Base-by-base conservation (phyloP, 139 green algal species). In the Trebouxia sp. region DNA sequence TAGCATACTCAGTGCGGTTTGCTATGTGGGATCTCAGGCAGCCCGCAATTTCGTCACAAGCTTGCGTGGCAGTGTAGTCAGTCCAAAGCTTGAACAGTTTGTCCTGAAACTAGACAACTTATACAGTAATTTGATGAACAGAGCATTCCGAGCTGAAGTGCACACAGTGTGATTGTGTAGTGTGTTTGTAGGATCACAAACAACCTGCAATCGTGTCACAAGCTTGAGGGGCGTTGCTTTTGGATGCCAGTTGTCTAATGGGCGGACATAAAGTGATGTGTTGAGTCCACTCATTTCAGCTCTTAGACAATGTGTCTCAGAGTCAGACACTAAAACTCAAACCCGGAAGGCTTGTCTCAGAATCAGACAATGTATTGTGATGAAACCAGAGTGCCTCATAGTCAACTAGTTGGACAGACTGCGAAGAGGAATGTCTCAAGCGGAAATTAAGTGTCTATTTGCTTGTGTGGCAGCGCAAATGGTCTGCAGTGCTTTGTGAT, bases 381-480 rank as follows among this genome's bases (percentile, higher is more conserved):
- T 67, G 56, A 67, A 67, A 67, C 56, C 56, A 67, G 56, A 67
- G 28, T 67, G 56, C 56, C 11, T 67, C 56, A 69, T 69, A 69
- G 58, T 69, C 58, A 69, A 69, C 28, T 69, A 69, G 58, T 69
- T 69, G 58, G 58, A 69, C 58, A 69, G 58, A 69, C 58, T 69
- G 28, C 58, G 58, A 69, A 69, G 58, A 69, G 58, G 58, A 69
- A 69, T 69, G 58, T 69, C 58, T 69, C 30, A 69, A 69, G 58
- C 58, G 58, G 58, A 69, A 69, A 42, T 42, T 69, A 69, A 69
- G 58, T 69, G 28, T 69, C 58, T 69, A 42, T 39, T 69, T 69
- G 58, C 58, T 69, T 69, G 58, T 69, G 58, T 69, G 58, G 58
- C 58, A 69, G 58, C 58, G 58, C 58, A 69, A 69, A 53, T 53